Base-by-base conservation (phyloP, 73 alveolate species). In the Paraurostyla sp. region DNA sequence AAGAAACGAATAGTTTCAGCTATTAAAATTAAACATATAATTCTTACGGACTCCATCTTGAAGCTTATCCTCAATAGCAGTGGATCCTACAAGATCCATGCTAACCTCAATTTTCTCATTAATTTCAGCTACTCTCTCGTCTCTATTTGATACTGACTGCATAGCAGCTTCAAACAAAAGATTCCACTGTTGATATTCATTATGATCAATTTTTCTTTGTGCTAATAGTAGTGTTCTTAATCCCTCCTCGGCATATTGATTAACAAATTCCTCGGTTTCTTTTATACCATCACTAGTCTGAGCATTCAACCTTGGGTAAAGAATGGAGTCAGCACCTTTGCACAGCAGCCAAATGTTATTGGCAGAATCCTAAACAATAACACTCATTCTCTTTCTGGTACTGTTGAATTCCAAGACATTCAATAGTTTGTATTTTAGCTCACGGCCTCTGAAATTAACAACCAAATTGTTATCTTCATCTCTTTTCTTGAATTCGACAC, bases 321-420 rank as follows among this genome's bases (percentile, higher is more conserved):
- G 91, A 54, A 93, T 76, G n/a, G 92, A 82, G 81, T 95, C 98
- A 40, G 98, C 98, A 29, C 98, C 98, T 83, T 95, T 95, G 18
- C 54, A 32, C 20, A 58, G 43, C 41, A 57, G 42, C 22, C 57
- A 16, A 62, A 89, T 35, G 38, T 41, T 30, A 27, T 90, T 90
- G 54, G 30, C 50, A 36, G 13, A 22, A 20, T 91, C 90, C 40
- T 69, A 7, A 0, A 90, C 95, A 22, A 97, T 89, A 0, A 97
- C 97, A 41, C 97, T 88, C 98, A 94, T 96, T 62, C 98, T 89
- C 86, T 92, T 96, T 83, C 99, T 97, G 68, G 81, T 92, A 86
- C 97, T 89, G 50, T 93, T 93, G 91, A 96, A 97, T 63, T 97
- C 98, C 59, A 97, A 88, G 27, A 80, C 45, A 87, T 96, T 92